Percentiles rank a stretch among this genome's conserved stretches.
Evolutionary conservation across 2,329 filamentous ascomycete species (phyloP).

Genomic region (Raffaelea albimanens): DNA sequence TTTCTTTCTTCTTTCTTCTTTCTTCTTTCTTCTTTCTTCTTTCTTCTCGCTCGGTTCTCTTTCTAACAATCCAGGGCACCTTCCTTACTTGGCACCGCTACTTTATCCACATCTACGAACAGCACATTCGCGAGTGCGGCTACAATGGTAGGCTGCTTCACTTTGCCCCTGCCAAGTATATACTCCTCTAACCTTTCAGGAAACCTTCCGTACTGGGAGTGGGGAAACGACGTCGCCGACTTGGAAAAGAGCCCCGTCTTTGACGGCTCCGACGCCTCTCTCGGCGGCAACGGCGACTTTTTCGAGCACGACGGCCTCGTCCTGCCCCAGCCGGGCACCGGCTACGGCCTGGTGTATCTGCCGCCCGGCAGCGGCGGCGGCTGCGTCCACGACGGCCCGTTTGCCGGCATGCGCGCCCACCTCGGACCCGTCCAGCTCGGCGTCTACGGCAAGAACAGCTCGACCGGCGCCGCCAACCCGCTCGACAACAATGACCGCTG

Average conservation of each 20-base stretch:
- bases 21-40: background rate
- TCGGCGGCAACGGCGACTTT: slow-evolving; percentile 29
- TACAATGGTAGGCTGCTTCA: too few relatives aligned
- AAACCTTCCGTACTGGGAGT: slow-evolving; percentile 27
- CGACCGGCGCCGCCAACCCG: slow-evolving; percentile 13
- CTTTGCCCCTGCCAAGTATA: too few relatives aligned
- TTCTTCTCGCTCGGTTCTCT: background rate
- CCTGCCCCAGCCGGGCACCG: slow-evolving; percentile 6
- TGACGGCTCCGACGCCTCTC: slow-evolving; percentile 29
- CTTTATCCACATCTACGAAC: background rate
- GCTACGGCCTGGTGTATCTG: slow-evolving; percentile 2
- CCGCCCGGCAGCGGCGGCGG: slow-evolving; percentile 12
- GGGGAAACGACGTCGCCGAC: slow-evolving; percentile 20
- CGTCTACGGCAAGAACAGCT: slow-evolving; percentile 20
- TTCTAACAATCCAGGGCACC: background rate
- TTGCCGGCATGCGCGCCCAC: slow-evolving; percentile 11
- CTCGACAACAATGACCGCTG: slow-evolving; percentile 25
- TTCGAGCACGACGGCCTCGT: slow-evolving; percentile 12
- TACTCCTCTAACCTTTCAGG: too few relatives aligned
- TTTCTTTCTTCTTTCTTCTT: background rate
- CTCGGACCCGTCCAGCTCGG: background rate
- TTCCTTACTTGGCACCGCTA: background rate
- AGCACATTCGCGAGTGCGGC: background rate
- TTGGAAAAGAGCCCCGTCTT: slow-evolving; percentile 28
- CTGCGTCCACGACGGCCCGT: slow-evolving; percentile 19